Conservation (phyloP, 805 yeast genomes). For the Yamadazyma olivae region DNA sequence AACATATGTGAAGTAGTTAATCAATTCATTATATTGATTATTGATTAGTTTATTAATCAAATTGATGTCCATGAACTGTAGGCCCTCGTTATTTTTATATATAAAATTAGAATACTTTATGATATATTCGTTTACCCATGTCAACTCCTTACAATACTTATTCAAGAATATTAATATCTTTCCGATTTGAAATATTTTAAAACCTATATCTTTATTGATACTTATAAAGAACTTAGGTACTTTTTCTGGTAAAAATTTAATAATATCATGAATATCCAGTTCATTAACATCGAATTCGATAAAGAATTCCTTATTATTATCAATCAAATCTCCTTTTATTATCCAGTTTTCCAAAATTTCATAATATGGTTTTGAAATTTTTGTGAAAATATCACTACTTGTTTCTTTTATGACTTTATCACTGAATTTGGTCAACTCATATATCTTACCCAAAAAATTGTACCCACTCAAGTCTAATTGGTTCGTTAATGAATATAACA, state of each 20-base stretch:
- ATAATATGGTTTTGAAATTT: conserved; percentile 56
- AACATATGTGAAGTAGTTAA: conserved; percentile 47
- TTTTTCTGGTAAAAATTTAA: conserved; percentile 26
- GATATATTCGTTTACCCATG: conserved; percentile 54
- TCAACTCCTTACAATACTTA: conserved; percentile 61
- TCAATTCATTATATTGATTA: conserved; percentile 50
- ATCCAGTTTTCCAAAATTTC: conserved; percentile 67
- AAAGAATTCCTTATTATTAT: conserved; percentile 62
- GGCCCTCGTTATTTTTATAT: conserved; percentile 28
- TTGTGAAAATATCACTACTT: conserved; percentile 42
- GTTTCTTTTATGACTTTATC: conserved; percentile 49
- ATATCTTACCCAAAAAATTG: conserved; percentile 52
- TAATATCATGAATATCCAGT: conserved; percentile 31
- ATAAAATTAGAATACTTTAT: conserved; percentile 28
- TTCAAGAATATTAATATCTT: conserved; percentile 64
- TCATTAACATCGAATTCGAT: conserved; percentile 31
- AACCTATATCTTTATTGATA: conserved; percentile 29
- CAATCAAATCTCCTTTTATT: conserved; percentile 57
- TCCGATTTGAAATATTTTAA: conserved; percentile 64
- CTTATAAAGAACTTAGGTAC: conserved; percentile 46
- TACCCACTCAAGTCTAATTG: conserved; percentile 41
- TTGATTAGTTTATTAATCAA: conserved; percentile 31
- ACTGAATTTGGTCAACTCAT: conserved; percentile 56
- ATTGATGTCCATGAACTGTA: conserved; percentile 31
- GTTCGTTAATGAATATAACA: conserved; percentile 45